Percentiles rank a stretch among this genome's conserved stretches.
phyloP scores from a whole-genome alignment of 2,329 filamentous ascomycete genomes.

The Aaosphaeria pasadenensis region DNA sequence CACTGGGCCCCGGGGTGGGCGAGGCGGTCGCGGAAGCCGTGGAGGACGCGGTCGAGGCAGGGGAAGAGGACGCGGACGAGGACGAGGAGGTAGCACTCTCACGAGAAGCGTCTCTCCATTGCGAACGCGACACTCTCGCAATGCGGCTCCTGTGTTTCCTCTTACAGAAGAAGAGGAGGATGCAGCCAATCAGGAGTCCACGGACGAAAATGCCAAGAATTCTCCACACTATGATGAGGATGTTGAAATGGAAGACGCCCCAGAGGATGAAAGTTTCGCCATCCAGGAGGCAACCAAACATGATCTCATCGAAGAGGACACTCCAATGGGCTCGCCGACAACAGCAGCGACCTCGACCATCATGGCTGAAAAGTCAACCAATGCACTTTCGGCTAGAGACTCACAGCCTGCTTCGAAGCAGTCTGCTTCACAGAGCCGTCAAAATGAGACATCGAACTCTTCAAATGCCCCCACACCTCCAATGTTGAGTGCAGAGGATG shows the following conservation, averaged over 20 bases:
- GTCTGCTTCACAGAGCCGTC: slow-evolving; percentile 24
- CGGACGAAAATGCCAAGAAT: slow-evolving; percentile 25
- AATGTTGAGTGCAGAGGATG: slow-evolving; percentile 30
- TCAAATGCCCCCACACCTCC: slow-evolving; percentile 16
- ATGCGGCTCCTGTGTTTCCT: slow-evolving; percentile 28
- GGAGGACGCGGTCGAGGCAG: slow-evolving; percentile 24
- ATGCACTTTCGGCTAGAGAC: too few species aligned
- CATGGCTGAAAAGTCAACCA: too few species aligned
- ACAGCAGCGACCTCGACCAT: too few species aligned
- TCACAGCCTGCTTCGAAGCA: slow-evolving; percentile 1
- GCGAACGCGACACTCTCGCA: slow-evolving; percentile 29
- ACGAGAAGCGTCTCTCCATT: slow-evolving; percentile 21
- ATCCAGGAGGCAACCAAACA: slow-evolving; percentile 4
- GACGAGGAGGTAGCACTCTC: slow-evolving; percentile 11
- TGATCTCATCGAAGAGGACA: too few species aligned
- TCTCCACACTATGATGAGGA: slow-evolving; percentile 18
- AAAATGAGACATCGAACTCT: slow-evolving; percentile 21
- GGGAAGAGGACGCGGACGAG: slow-evolving; percentile 14
- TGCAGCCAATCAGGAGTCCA: slow-evolving; percentile 32
- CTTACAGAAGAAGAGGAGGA: slow-evolving; percentile 36
- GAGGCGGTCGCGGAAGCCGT: slow-evolving; percentile 26
- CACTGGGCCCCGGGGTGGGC: slow-evolving; percentile 9
- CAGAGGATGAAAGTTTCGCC: slow-evolving; percentile 3
- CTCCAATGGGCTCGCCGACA: too few species aligned
- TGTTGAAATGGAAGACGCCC: slow-evolving; percentile 2